A percentile compares a stretch with the other conserved stretches of the same genome.
Evolutionary conservation across 1,139 yeast species (phyloP).

Genomic region (Neolecta irregularis): DNA sequence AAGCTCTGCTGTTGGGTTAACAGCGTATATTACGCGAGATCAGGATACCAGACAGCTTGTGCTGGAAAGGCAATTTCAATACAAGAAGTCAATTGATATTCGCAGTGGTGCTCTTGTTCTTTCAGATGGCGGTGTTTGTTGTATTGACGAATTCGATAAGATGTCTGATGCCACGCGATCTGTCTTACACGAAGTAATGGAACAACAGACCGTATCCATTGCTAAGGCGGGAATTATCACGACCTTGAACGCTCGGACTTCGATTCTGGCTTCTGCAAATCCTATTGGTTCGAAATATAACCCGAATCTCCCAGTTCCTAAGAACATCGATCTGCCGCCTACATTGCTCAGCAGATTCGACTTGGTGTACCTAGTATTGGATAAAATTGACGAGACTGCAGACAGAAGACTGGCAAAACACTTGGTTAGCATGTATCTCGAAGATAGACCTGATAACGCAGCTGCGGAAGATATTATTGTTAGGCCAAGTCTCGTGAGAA

Average conservation of each 20-base stretch:
- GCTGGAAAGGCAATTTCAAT: constrained; percentile 36
- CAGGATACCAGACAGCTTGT: constrained; percentile 86
- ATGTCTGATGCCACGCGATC: constrained; percentile 92
- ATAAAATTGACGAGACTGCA: constrained; percentile 71
- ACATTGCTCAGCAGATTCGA: constrained; percentile 90
- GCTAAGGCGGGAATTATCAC: constrained; percentile 98
- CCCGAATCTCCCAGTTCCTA: constrained; percentile 82
- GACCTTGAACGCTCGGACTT: constrained; percentile 88
- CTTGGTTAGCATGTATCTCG: constrained; percentile 79
- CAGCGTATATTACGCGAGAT: constrained; percentile 92
- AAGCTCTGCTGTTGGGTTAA: constrained; percentile 95
- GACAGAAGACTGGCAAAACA: constrained; percentile 84
- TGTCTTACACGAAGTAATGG: constrained; percentile 96
- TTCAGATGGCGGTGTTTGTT: constrained; percentile 96
- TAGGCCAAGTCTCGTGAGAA: background rate
- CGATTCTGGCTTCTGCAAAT: constrained; percentile 89
- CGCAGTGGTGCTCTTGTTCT: constrained; percentile 78
- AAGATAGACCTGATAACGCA: constrained; percentile 67
- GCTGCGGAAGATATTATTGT: constrained; percentile 48
- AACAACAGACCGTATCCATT: constrained; percentile 92
- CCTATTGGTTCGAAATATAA: constrained; percentile 95
- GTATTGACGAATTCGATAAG: constrained; percentile 96
- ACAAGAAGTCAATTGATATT: background rate
- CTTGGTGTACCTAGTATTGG: constrained; percentile 77
- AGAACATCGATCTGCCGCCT: constrained; percentile 91